Evolutionary conservation across 257 asterid species (phyloP).

Genomic region (Solanum gracilifrons): DNA sequence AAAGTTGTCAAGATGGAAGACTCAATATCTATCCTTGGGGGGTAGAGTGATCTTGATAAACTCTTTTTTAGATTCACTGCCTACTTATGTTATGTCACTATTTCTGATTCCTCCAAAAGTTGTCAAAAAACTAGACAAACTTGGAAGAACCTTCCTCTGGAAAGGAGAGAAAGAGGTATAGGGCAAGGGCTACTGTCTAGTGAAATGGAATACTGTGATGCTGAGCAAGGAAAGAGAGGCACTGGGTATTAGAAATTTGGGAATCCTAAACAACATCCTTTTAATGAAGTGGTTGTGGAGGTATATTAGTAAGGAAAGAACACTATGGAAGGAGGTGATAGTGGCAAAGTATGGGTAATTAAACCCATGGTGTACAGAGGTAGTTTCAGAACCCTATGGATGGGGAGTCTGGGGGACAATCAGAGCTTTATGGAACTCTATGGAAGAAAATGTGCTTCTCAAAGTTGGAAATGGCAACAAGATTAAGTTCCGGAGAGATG

Average conservation of each 20-base stretch:
- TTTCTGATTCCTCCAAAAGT: background rate
- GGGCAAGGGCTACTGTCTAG: background rate
- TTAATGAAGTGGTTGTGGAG: background rate
- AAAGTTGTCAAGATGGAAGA: background rate
- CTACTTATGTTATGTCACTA: background rate
- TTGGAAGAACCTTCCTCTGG: background rate
- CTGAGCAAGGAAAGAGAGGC: background rate
- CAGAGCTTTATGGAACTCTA: background rate
- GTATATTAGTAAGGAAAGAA: background rate
- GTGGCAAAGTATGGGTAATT: background rate
- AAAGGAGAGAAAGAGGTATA: background rate
- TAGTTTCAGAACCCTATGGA: background rate
- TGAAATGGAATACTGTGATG: background rate
- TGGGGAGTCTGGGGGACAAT: background rate
- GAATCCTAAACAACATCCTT: background rate
- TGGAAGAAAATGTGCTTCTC: background rate
- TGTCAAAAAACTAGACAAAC: background rate
- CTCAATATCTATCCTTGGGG: background rate
- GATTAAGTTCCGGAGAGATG: background rate
- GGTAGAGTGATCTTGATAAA: background rate
- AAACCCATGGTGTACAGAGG: background rate
- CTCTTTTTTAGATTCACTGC: background rate
- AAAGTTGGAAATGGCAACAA: background rate
- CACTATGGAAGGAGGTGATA: background rate
- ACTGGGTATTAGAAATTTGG: background rate